A percentile compares a stretch with the other conserved stretches of the same genome.
phyloP scores from a whole-genome alignment of 2,329 filamentous ascomycete genomes.

The Fusarium metavorans region DNA sequence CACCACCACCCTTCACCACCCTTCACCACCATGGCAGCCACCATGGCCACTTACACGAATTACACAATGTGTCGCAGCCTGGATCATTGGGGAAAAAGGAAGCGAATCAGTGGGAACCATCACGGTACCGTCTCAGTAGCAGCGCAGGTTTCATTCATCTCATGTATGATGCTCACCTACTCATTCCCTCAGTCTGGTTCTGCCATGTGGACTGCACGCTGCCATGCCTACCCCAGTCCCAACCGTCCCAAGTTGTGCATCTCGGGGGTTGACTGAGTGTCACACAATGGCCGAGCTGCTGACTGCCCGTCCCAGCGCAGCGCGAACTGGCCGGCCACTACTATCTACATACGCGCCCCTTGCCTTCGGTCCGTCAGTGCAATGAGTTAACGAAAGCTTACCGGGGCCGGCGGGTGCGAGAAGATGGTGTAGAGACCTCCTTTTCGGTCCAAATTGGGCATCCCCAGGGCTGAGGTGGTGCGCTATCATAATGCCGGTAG shows the following conservation, averaged over 20 bases:
- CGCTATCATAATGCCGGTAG: slow-evolving; percentile 31
- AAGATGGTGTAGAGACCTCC: slow-evolving; percentile 23
- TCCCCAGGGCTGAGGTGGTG: slow-evolving; percentile 38
- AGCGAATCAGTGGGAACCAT: slow-evolving; percentile 10
- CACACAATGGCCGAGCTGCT: slow-evolving; percentile 19
- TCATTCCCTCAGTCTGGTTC: slow-evolving; percentile 4
- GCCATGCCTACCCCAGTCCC: background rate
- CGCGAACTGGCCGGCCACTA: slow-evolving; percentile 10
- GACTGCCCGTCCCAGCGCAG: background rate
- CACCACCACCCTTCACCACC: background rate
- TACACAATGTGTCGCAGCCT: slow-evolving; percentile 14
- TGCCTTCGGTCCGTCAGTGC: slow-evolving; percentile 32
- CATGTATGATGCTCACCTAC: background rate
- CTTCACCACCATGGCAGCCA: slow-evolving; percentile 21
- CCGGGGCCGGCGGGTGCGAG: slow-evolving; percentile 11
- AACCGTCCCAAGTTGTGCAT: slow-evolving; percentile 6
- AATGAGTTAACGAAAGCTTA: slow-evolving; percentile 27
- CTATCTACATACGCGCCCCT: slow-evolving; percentile 12
- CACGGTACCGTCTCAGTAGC: background rate
- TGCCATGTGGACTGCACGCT: slow-evolving; percentile 25
- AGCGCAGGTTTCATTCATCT: slow-evolving; percentile 7
- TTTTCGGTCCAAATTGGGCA: slow-evolving; percentile 28
- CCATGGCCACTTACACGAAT: slow-evolving; percentile 27
- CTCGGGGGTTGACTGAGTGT: slow-evolving; percentile 9
- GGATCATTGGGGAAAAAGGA: slow-evolving; percentile 13